These are phyloP conservation scores for Phytophthora parvispora DNA, from an alignment of 352 stramenopile genomes.

Conservation along the genomic window DNA sequence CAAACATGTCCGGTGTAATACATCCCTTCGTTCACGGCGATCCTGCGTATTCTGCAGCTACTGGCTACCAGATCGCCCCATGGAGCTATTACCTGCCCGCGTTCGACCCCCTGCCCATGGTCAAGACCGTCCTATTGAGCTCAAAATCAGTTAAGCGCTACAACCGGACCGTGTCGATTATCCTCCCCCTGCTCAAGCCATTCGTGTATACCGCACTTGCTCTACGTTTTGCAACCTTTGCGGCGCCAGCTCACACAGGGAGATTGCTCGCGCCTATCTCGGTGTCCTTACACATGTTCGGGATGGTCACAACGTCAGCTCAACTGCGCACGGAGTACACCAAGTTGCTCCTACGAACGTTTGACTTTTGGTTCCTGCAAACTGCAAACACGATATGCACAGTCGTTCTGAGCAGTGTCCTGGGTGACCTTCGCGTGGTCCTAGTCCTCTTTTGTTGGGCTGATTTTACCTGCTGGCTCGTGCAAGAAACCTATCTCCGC, in stretches of 20 bases:
- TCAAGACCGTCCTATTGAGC: slow-evolving; percentile 6
- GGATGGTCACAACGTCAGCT: background rate
- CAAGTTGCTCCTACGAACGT: background rate
- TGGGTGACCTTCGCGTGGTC: slow-evolving; percentile 4
- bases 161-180: background rate
- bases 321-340: slow-evolving; percentile 4
- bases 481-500: slow-evolving; percentile 10
- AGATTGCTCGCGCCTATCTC: slow-evolving; percentile 8
- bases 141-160: background rate
- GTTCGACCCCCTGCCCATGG: slow-evolving; percentile 9
- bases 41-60: background rate
- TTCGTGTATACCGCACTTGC: background rate
- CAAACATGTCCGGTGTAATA: background rate
- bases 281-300: background rate
- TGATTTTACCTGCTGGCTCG: background rate
- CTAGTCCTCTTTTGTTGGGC: slow-evolving; percentile 7
- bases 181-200: background rate
- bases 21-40: background rate
- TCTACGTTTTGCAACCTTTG: slow-evolving; percentile 6
- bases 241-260: background rate
- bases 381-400: slow-evolving; percentile 11
- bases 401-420: slow-evolving; percentile 1
- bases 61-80: slow-evolving; percentile 5
- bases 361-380: slow-evolving; percentile 22
- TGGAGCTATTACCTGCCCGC: slow-evolving; percentile 2